Evolutionary conservation across 2,329 filamentous ascomycete species (phyloP).

Genomic region (Aspergillus oerlinghausenensis): DNA sequence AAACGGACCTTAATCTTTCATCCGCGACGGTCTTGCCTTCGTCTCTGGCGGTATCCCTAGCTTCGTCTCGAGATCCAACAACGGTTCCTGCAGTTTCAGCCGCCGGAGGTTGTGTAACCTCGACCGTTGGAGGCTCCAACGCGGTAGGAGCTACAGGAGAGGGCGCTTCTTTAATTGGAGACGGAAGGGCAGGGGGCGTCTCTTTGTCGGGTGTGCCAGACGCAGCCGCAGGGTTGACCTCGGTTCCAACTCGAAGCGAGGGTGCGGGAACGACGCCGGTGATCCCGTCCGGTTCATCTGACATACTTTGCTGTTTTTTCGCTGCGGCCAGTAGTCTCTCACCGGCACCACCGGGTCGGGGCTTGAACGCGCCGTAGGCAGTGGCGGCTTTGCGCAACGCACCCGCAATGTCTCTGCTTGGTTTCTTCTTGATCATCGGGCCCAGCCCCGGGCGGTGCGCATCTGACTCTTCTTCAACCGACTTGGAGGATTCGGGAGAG

Average conservation of each 20-base stretch:
- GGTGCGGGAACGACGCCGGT: slow-evolving; percentile 83
- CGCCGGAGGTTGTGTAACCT: slow-evolving; percentile 33
- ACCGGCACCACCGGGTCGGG: slow-evolving; percentile 78
- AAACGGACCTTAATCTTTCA: slow-evolving; percentile 29
- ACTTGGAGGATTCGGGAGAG: slow-evolving; percentile 10
- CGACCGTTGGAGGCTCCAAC: slow-evolving; percentile 31
- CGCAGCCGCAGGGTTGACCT: slow-evolving; percentile 30
- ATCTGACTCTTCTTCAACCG: slow-evolving; percentile 47
- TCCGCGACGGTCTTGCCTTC: slow-evolving; percentile 16
- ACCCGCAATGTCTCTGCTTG: slow-evolving; percentile 65
- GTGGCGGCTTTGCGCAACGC: slow-evolving; percentile 76
- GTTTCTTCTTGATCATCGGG: slow-evolving; percentile 84
- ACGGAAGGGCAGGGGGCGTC: slow-evolving; percentile 19
- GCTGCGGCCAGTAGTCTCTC: slow-evolving; percentile 65
- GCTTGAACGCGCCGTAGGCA: slow-evolving; percentile 72
- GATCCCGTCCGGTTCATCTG: slow-evolving; percentile 78
- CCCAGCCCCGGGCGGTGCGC: slow-evolving; percentile 70
- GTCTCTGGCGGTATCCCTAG: slow-evolving; percentile 20
- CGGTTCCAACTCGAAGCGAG: slow-evolving; percentile 40
- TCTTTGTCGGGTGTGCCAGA: slow-evolving; percentile 29
- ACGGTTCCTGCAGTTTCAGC: slow-evolving; percentile 26
- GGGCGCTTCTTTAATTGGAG: slow-evolving; percentile 11
- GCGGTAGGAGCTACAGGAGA: slow-evolving; percentile 9
- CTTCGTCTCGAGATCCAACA: slow-evolving; percentile 17
- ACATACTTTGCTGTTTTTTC: slow-evolving; percentile 50